phyloP scores from a whole-genome alignment of 352 stramenopile genomes.

The Pythium rhizo-oryzae region DNA sequence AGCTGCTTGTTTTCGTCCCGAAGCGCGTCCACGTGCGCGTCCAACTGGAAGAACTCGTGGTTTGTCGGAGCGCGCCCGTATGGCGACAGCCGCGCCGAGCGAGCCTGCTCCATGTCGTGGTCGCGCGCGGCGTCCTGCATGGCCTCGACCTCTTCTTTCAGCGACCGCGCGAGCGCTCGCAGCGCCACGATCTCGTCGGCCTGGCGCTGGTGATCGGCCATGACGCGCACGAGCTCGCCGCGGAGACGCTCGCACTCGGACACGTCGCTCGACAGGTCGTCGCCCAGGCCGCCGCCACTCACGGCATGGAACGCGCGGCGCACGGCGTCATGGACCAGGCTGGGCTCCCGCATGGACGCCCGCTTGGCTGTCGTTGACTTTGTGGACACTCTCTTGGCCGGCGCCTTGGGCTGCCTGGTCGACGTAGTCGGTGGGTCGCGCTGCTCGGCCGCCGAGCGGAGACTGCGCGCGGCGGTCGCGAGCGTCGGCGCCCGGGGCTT shows the following conservation, averaged over 20 bases:
- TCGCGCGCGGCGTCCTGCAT: constrained; percentile 29
- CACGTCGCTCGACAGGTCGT: constrained; percentile 13
- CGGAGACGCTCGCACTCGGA: constrained; percentile 47
- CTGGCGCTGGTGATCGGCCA: constrained; percentile 51
- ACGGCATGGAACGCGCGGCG: constrained; percentile 1
- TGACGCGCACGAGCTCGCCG: constrained; percentile 47
- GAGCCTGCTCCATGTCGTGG: too few relatives aligned
- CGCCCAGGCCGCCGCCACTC: not conserved
- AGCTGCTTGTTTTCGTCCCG: constrained; percentile 42
- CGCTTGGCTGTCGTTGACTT: not conserved
- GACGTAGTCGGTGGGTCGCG: not conserved
- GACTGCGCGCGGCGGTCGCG: constrained; percentile 2
- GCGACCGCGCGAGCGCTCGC: constrained; percentile 49
- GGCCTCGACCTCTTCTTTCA: constrained; percentile 57
- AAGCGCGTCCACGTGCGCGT: constrained; percentile 49
- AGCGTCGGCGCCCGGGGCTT: constrained; percentile 5
- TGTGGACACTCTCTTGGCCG: not conserved
- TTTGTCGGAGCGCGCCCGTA: not conserved
- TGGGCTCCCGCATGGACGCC: not conserved
- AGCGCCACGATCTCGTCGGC: constrained; percentile 64
- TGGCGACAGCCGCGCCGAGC: not conserved
- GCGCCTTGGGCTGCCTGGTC: not conserved
- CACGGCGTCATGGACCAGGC: constrained; percentile 25
- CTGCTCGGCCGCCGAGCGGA: not conserved
- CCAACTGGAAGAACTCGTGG: constrained; percentile 55